Evolutionary conservation across 1,284 basidiomycete species (phyloP), one percentile per base, ranked within the genome.

Genomic region (Cryptococcus wingfieldii): DNA sequence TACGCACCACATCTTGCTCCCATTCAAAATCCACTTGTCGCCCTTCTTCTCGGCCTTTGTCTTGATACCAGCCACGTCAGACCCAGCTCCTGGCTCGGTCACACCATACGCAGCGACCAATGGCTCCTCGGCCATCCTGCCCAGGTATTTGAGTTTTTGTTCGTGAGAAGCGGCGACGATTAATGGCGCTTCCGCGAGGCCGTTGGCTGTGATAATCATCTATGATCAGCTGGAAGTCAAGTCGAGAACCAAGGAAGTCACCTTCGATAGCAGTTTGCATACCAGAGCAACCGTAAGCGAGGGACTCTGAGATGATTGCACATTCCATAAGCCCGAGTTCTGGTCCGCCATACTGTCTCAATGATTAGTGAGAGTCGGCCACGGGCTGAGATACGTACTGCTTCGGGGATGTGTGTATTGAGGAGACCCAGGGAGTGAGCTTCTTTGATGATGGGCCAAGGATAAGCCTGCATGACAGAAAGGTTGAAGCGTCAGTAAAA

Each of bases 81-180:
- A 81, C 6, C 82, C 82, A 0, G 81, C 81, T 31, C 78, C 75
- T 0, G 81, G 80, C 64, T 82, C 81, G 0, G 80, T 81, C 65
- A 80, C 79, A 58, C 80, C 80, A 68, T 83, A 83, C 2, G 81
- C 78, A 14, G 80, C 80, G 59, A 83, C 79, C 13, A 83, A 67
- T 0, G 81, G 81, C 65, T 80, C 80, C 60, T 82, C 81, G 0
- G 78, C 80, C 78, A 82, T 79, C n/a, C 81, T 71, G 1, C 81
- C 80, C n/a, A 83, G 72, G 66, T 81, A 82, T 70, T 82, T 82
- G 53, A 63, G 62, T 70, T 82, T 83, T 46, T 73, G 75, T 58
- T 78, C 78, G 51, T 82, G 76, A 19, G 72, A 78, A 1, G 77
- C 81, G 1, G 80, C 78, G 9, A 82, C 78, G 38, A 82, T 78